These are phyloP conservation scores for Panicum virgatum DNA, from an alignment of 202 grass and related monocot species.

Conservation along the genomic window DNA sequence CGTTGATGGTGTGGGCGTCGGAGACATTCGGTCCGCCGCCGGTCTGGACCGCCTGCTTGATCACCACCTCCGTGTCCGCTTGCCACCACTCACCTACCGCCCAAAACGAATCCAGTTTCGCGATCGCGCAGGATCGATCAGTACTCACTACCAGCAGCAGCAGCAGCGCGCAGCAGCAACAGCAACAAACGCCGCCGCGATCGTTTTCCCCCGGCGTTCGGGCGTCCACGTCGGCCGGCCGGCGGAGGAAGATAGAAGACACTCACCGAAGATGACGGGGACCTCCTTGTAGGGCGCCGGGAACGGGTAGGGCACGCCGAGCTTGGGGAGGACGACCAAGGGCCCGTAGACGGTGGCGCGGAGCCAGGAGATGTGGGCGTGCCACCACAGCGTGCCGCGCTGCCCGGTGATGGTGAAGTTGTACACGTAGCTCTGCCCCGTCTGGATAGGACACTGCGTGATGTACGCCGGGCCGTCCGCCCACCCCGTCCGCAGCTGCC, in stretches of 20 bases:
- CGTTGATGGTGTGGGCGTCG: conserved; percentile 81
- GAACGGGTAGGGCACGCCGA: conserved; percentile 76
- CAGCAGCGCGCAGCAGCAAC: background rate
- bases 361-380: conserved; percentile 89
- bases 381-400: conserved; percentile 90
- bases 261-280: conserved; percentile 70
- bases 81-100: conserved; percentile 71
- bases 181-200: background rate
- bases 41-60: conserved; percentile 46
- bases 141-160: background rate
- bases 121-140: background rate
- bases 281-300: conserved; percentile 65
- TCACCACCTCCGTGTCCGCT: conserved; percentile 56
- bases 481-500: conserved; percentile 70
- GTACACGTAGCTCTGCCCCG: conserved; percentile 71
- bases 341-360: conserved; percentile 66
- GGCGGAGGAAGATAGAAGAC: background rate
- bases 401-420: conserved; percentile 69
- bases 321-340: conserved; percentile 75
- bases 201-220: conserved; percentile 7
- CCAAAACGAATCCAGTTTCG: background rate
- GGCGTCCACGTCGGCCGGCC: conserved; percentile 3
- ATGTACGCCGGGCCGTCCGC: conserved; percentile 79
- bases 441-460: conserved; percentile 86
- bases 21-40: conserved; percentile 73